phyloP scores from a whole-genome alignment of 192 early-diverging fungal genomes.

The Backusella morwellensis region DNA sequence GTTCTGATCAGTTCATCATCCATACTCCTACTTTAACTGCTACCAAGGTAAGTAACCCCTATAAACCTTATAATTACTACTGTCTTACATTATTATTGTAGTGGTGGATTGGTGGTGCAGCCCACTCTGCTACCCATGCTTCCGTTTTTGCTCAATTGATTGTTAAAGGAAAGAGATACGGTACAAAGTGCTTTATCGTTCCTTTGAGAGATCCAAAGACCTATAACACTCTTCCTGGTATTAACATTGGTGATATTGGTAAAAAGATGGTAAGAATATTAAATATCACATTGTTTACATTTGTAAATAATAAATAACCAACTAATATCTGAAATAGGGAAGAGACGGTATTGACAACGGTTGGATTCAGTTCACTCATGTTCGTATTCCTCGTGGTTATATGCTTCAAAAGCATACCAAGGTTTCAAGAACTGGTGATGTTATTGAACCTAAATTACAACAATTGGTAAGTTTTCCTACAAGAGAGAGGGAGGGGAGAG shows the following conservation, averaged over 20 bases:
- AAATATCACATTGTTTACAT: neutral
- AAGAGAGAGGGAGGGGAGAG: neutral
- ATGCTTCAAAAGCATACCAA: constrained; percentile 96
- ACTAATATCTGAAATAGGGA: neutral
- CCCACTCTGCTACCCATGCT: constrained; percentile 82
- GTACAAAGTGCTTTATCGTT: constrained; percentile 88
- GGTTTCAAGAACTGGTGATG: constrained; percentile 73
- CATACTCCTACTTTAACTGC: constrained; percentile 76
- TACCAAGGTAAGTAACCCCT: constrained; percentile 59
- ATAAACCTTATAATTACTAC: neutral
- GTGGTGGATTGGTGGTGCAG: constrained; percentile 98
- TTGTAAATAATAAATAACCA: neutral
- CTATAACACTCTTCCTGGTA: constrained; percentile 75
- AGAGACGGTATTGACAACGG: constrained; percentile 93
- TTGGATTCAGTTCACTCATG: constrained; percentile 91
- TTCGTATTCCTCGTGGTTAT: constrained; percentile 83
- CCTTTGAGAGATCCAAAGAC: constrained; percentile 83
- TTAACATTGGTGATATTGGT: constrained; percentile 90
- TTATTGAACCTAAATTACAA: constrained; percentile 78
- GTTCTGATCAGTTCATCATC: constrained; percentile 83
- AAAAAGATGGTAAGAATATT: constrained; percentile 75
- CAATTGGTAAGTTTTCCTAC: constrained; percentile 51
- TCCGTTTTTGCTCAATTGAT: constrained; percentile 84
- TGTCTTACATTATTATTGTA: neutral
- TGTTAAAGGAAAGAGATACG: constrained; percentile 79